These are phyloP conservation scores for Psilocybe mexicana DNA, from an alignment of 1,284 basidiomycete species.

Conservation along the genomic window DNA sequence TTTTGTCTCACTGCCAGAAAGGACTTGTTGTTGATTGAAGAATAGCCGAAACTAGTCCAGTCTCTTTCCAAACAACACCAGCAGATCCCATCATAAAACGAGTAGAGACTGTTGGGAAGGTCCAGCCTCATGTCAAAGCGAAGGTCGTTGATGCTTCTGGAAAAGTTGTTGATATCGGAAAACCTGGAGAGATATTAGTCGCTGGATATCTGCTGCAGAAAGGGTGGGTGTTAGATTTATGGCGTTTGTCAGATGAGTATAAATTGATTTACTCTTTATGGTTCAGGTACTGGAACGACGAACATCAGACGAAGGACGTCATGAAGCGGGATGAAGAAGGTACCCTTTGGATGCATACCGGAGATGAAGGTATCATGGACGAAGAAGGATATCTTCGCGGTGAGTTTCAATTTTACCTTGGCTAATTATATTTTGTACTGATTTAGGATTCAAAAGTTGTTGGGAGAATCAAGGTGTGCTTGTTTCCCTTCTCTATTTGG, in stretches of 20 bases:
- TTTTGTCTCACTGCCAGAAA: neutral
- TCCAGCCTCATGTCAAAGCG: constrained; percentile 77
- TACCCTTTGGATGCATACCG: constrained; percentile 81
- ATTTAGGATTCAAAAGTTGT: constrained; percentile 51
- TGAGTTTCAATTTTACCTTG: constrained; percentile 32
- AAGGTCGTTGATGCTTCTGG: constrained; percentile 67
- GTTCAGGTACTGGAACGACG: constrained; percentile 76
- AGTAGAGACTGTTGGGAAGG: constrained; percentile 78
- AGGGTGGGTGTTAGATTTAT: constrained; percentile 45
- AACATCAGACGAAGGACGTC: constrained; percentile 64
- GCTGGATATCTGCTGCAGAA: constrained; percentile 80
- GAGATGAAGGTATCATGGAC: constrained; percentile 83
- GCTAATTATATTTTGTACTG: constrained; percentile 10
- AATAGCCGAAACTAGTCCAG: constrained; percentile 52
- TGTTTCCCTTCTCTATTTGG: neutral
- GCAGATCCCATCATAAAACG: constrained; percentile 70
- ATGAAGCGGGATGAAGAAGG: constrained; percentile 58
- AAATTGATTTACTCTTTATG: neutral
- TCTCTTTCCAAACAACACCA: constrained; percentile 76
- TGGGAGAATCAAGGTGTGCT: constrained; percentile 66
- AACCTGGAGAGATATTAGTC: constrained; percentile 74
- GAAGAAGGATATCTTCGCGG: constrained; percentile 79
- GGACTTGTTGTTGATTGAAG: constrained; percentile 5
- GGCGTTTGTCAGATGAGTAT: neutral
- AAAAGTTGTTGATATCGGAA: constrained; percentile 62